phyloP scores from a whole-genome alignment of 2,329 filamentous ascomycete genomes.

The Geosmithia putterillii region DNA sequence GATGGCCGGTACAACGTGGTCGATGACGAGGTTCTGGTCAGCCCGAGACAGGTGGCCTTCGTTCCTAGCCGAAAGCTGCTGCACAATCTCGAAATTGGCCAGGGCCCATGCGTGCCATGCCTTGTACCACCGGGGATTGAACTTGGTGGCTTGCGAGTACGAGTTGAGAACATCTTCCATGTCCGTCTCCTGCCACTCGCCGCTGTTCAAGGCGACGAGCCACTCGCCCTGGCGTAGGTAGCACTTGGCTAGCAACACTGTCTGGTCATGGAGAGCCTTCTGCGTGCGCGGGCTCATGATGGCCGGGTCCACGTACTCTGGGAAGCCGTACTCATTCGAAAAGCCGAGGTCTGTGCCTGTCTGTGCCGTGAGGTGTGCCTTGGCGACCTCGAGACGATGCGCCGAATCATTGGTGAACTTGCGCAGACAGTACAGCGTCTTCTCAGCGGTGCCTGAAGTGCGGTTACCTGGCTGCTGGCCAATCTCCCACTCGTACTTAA shows the following conservation, averaged over 20 bases:
- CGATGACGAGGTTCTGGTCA: constrained; percentile 58
- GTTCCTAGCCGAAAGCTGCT: constrained; percentile 56
- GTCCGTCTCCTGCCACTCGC: constrained; percentile 78
- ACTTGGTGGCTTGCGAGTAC: constrained; percentile 83
- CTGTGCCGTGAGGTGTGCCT: constrained; percentile 35
- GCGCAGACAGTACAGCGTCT: constrained; percentile 45
- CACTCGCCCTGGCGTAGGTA: constrained; percentile 95
- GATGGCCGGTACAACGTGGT: constrained; percentile 89
- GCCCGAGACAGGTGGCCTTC: constrained; percentile 34
- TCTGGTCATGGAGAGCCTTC: constrained; percentile 45
- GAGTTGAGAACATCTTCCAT: constrained; percentile 84
- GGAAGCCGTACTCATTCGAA: constrained; percentile 35
- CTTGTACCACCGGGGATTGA: constrained; percentile 95
- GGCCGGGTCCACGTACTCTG: constrained; percentile 26
- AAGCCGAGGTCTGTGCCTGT: constrained; percentile 31
- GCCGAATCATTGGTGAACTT: constrained; percentile 49
- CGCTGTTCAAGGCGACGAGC: constrained; percentile 74
- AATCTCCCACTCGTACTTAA: constrained; percentile 93
- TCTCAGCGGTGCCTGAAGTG: constrained; percentile 34
- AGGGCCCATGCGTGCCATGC: constrained; percentile 98
- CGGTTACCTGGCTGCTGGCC: constrained; percentile 46
- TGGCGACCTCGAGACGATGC: constrained; percentile 38
- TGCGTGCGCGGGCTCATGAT: constrained; percentile 36
- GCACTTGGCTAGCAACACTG: constrained; percentile 77
- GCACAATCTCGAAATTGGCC: constrained; percentile 97